Evolutionary conservation across 176 grass and related monocot species (phyloP), one percentile per base, ranked within the genome.

Genomic region (Oryza glumipatula): DNA sequence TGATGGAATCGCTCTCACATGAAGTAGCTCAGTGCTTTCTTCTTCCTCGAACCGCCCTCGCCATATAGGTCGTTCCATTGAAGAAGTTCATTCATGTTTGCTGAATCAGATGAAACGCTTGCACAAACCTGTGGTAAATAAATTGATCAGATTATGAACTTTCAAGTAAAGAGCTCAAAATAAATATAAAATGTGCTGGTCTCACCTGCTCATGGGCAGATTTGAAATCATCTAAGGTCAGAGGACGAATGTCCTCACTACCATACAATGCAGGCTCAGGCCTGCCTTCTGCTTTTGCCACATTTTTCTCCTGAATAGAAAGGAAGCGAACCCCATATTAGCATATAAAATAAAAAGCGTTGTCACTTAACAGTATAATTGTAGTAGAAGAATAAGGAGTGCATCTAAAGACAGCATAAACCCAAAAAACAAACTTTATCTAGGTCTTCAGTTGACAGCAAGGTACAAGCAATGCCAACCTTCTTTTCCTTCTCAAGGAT

Each of bases 401-500:
- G 6, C n/a, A 73, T 80, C 30, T 54, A 74, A 76, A n/a, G 15
- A 32, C 24, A 1, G 68, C 13, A 22, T 11, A 60, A 74, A 48
- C 15, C 39, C 7, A 41, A 5, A 86, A 67, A 68, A 23, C 49
- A 23, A 11, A 58, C 23, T 30, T 35, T 58, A 35, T 32, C 35
- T 13, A 72, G 16, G 51, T 32, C 16, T 73, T 5, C 13, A 11
- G 44, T 73, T 82, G 47, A 76, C 54, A 65, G 30, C 51, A 77
- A 65, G 30, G 41, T 23, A 70, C 56, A 88, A 76, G 39, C 28
- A 83, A 83, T 22, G 82, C 68, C 30, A 76, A 99, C 96, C 94
- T 96, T 99, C 82, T 99, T 99, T 92, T 99, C 96, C 81, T 99
- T 99, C 75, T 99, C 96, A 43, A 99, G 83, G 86, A 99, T 92